Evolutionary conservation across 2,329 filamentous ascomycete species (phyloP).

Genomic region (Aureobasidium sp.): DNA sequence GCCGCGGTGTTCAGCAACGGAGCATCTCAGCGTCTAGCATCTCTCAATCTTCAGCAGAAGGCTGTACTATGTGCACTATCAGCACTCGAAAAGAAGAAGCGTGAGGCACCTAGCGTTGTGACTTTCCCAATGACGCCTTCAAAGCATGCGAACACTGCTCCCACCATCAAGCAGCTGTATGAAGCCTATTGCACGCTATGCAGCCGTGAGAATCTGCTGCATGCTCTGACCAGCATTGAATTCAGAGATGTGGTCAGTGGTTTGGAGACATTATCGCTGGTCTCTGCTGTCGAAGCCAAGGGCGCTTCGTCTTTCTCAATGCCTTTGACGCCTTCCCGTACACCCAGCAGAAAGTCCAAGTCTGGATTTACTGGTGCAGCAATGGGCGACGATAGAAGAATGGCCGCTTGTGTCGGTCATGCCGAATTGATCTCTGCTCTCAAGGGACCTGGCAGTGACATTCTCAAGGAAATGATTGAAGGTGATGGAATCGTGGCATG

Average conservation of each 20-base stretch:
- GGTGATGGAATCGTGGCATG: conserved; percentile 21
- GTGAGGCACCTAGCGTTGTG: conserved; percentile 30
- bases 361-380: conserved; percentile 31
- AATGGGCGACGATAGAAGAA: conserved; percentile 55
- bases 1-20: conserved; percentile 86
- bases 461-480: conserved; percentile 32
- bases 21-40: conserved; percentile 72
- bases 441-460: conserved; percentile 30
- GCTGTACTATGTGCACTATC: conserved; percentile 84
- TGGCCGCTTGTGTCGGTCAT: conserved; percentile 30
- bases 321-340: conserved; percentile 57
- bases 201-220: conserved; percentile 78
- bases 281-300: conserved; percentile 59
- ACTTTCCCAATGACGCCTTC: conserved; percentile 34
- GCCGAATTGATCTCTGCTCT: conserved; percentile 29
- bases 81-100: conserved; percentile 56
- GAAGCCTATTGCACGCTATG: conserved; percentile 78
- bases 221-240: conserved; percentile 82
- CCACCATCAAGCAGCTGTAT: conserved; percentile 77
- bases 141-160: conserved; percentile 47
- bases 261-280: conserved; percentile 77
- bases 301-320: conserved; percentile 54
- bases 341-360: conserved; percentile 57
- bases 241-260: conserved; percentile 90
- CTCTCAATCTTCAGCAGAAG: conserved; percentile 92